phyloP scores from a whole-genome alignment of 2,329 filamentous ascomycete genomes.

The Fusarium sp. region DNA sequence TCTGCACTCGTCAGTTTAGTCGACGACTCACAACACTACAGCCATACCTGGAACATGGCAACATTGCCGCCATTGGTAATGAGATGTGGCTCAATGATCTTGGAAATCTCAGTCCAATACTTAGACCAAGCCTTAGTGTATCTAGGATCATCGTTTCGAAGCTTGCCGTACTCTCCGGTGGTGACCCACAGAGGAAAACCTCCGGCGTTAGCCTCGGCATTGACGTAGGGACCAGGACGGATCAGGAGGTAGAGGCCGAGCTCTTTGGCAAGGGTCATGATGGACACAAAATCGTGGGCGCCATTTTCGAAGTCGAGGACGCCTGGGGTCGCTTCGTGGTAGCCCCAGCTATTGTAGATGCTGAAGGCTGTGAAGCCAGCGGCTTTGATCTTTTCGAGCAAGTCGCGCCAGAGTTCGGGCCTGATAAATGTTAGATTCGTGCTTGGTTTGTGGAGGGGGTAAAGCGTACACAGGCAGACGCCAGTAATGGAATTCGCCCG shows the following conservation, averaged over 20 bases:
- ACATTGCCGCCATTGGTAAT: constrained; percentile 68
- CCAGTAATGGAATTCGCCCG: constrained; percentile 57
- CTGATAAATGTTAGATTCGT: not conserved
- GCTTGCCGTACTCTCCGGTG: constrained; percentile 65
- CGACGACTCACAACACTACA: accelerated
- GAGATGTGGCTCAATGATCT: constrained; percentile 62
- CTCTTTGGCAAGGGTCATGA: constrained; percentile 59
- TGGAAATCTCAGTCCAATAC: constrained; percentile 62
- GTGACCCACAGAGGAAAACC: constrained; percentile 72
- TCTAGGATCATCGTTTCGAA: constrained; percentile 63
- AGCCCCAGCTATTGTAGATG: constrained; percentile 57
- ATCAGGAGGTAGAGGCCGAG: constrained; percentile 57
- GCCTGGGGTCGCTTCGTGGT: constrained; percentile 50
- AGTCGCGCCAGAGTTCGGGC: constrained; percentile 53
- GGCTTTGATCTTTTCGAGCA: constrained; percentile 56
- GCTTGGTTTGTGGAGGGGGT: accelerated
- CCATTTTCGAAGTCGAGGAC: constrained; percentile 44
- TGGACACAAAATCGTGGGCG: constrained; percentile 60
- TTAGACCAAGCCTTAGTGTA: constrained; percentile 65
- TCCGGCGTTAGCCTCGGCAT: constrained; percentile 71
- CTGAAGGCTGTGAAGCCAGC: constrained; percentile 57
- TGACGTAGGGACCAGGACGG: constrained; percentile 70
- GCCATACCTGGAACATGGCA: constrained; percentile 56
- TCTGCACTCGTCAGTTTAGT: constrained; percentile 34
- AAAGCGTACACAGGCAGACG: constrained; percentile 52